These are phyloP conservation scores for Mortierella sp. DNA, from an alignment of 371 early-diverging fungal genomes.

Conservation along the genomic window DNA sequence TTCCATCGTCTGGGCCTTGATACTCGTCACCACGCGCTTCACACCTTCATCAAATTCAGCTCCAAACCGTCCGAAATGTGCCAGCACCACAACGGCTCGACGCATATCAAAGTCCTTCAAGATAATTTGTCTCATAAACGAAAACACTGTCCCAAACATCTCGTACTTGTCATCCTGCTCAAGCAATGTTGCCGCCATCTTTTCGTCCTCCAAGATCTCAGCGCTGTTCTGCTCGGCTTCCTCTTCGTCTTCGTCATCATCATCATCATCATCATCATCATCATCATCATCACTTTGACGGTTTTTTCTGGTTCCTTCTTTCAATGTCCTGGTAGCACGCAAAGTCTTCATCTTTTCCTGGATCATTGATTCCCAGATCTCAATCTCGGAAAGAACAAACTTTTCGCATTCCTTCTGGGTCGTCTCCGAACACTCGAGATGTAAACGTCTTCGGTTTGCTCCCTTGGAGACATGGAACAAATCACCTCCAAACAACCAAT, in stretches of 20 bases:
- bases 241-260: slow-evolving; percentile 12
- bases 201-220: slow-evolving; percentile 33
- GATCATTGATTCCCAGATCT: slow-evolving; percentile 35
- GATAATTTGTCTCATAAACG: slow-evolving; percentile 53
- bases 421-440: slow-evolving; percentile 52
- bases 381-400: slow-evolving; percentile 54
- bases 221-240: slow-evolving; percentile 6
- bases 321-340: slow-evolving; percentile 11
- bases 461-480: slow-evolving; percentile 53
- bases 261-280: slow-evolving; percentile 16
- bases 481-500: slow-evolving; percentile 68
- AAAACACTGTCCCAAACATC: slow-evolving; percentile 52
- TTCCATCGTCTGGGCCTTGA: slow-evolving; percentile 39
- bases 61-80: slow-evolving; percentile 57
- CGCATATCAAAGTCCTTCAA: slow-evolving; percentile 56
- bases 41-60: slow-evolving; percentile 61
- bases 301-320: no score
- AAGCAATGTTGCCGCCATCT: slow-evolving; percentile 34
- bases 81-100: slow-evolving; percentile 50
- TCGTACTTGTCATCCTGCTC: slow-evolving; percentile 52
- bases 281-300: no score
- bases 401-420: slow-evolving; percentile 54
- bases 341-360: slow-evolving; percentile 22
- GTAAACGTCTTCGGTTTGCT: slow-evolving; percentile 46
- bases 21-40: slow-evolving; percentile 57